Conservation (phyloP, 129 eudicot species). For the Lactuca saligna region DNA sequence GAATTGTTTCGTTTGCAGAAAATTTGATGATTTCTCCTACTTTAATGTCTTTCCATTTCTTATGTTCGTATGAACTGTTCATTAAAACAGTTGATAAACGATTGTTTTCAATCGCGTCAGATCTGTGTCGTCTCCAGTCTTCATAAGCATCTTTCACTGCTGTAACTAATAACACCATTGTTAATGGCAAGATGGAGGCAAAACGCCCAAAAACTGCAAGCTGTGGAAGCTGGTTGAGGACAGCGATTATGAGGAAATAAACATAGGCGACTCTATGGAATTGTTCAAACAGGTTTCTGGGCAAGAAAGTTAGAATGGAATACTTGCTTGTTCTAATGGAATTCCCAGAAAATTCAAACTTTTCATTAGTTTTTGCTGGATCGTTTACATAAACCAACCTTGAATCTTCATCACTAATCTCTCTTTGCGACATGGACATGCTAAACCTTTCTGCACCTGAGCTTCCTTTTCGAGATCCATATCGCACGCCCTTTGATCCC, state of each 20-base stretch:
- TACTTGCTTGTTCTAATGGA: constrained; percentile 80
- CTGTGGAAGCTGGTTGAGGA: constrained; percentile 93
- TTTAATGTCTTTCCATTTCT: constrained; percentile 69
- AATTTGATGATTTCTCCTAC: constrained; percentile 86
- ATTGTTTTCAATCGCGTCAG: constrained; percentile 76
- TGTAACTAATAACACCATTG: constrained; percentile 73
- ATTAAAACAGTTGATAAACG: constrained; percentile 52
- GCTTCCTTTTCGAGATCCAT: constrained; percentile 57
- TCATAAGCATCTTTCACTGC: constrained; percentile 95
- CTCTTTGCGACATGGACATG: constrained; percentile 57
- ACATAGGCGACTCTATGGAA: constrained; percentile 92
- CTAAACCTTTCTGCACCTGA: constrained; percentile 51
- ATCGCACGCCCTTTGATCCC: constrained; percentile 48
- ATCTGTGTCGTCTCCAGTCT: constrained; percentile 79
- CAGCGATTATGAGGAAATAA: constrained; percentile 74
- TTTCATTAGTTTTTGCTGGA: constrained; percentile 66
- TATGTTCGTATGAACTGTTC: constrained; percentile 44
- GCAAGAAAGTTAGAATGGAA: constrained; percentile 79
- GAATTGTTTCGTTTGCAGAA: constrained; percentile 71
- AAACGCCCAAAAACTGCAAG: constrained; percentile 87
- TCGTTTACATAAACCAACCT: constrained; percentile 71
- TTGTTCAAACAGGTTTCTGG: constrained; percentile 85
- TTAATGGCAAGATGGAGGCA: constrained; percentile 80
- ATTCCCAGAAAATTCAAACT: constrained; percentile 66
- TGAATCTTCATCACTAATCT: constrained; percentile 82